These are phyloP conservation scores for Austroboletus niveus DNA, from an alignment of 1,284 basidiomycete genomes.

Conservation along the genomic window DNA sequence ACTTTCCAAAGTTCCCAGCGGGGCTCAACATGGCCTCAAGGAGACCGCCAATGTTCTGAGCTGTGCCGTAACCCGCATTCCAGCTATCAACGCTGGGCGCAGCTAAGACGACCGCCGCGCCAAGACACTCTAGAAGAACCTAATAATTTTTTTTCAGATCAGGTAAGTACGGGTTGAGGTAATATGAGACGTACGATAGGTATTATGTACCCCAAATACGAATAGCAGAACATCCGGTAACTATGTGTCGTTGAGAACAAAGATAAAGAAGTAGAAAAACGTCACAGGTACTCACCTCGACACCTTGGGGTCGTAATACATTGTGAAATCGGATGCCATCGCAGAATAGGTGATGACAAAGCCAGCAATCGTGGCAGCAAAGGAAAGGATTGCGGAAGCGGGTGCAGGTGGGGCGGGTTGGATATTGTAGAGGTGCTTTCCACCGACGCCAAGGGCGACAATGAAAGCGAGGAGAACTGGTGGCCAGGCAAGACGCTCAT, in stretches of 20 bases:
- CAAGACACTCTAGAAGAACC: slow-evolving; percentile 69
- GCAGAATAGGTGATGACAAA: slow-evolving; percentile 70
- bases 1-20: slow-evolving; percentile 76
- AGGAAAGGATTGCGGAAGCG: slow-evolving; percentile 53
- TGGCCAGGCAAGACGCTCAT: slow-evolving; percentile 75
- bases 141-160: slow-evolving; percentile 19
- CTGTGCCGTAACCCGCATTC: slow-evolving; percentile 57
- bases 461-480: slow-evolving; percentile 78
- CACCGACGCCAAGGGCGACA: slow-evolving; percentile 72
- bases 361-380: slow-evolving; percentile 69
- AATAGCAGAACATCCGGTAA: slow-evolving; percentile 68
- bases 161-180: background rate
- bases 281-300: slow-evolving; percentile 43
- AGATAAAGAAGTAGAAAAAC: background rate
- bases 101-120: slow-evolving; percentile 67
- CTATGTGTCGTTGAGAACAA: slow-evolving; percentile 33
- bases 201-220: slow-evolving; percentile 73
- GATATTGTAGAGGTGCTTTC: slow-evolving; percentile 55
- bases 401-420: slow-evolving; percentile 49
- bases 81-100: slow-evolving; percentile 64
- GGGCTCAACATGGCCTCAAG: slow-evolving; percentile 74
- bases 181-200: slow-evolving; percentile 52
- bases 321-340: slow-evolving; percentile 72
- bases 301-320: slow-evolving; percentile 58
- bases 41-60: slow-evolving; percentile 68